A percentile compares a stretch with the other conserved stretches of the same genome.
phyloP scores from a whole-genome alignment of 2,329 filamentous ascomycete species.

The Pseudogymnoascus sp. region DNA sequence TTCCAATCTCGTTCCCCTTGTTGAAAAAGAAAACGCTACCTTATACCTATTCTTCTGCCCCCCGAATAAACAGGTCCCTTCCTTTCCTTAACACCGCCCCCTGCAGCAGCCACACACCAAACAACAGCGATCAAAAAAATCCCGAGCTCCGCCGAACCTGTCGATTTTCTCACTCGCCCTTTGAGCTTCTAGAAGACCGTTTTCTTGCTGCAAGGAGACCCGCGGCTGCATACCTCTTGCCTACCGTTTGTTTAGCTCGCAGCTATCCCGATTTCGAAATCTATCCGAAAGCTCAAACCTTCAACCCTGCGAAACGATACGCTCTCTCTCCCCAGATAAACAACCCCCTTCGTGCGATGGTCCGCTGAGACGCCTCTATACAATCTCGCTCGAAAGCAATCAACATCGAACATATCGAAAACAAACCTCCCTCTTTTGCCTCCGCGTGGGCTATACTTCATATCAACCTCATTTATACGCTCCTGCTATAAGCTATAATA shows the following conservation, averaged over 20 bases:
- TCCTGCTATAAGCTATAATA: neutral
- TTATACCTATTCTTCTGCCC: constrained; percentile 18
- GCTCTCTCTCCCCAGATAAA: neutral
- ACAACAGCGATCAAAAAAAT: neutral
- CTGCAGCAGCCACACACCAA: neutral
- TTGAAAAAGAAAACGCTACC: constrained; percentile 12
- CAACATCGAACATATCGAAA: constrained; percentile 11
- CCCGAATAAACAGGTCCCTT: constrained; percentile 4
- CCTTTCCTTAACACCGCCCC: neutral
- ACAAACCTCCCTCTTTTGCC: neutral
- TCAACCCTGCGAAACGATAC: neutral
- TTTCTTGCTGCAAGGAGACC: neutral
- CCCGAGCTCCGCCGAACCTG: neutral
- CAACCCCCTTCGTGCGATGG: neutral
- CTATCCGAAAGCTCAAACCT: neutral
- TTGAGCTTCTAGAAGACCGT: neutral
- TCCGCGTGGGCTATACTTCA: constrained; percentile 8
- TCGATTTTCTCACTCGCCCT: neutral
- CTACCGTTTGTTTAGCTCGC: neutral
- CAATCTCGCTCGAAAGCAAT: neutral
- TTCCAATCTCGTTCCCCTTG: constrained; percentile 11
- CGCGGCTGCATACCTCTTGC: neutral
- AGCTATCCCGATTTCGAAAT: neutral
- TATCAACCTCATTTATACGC: constrained; percentile 9
- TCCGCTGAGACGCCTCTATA: neutral